Evolutionary conservation across 192 early-diverging fungal species (phyloP).

Genomic region (Pilobolus umbonatus): DNA sequence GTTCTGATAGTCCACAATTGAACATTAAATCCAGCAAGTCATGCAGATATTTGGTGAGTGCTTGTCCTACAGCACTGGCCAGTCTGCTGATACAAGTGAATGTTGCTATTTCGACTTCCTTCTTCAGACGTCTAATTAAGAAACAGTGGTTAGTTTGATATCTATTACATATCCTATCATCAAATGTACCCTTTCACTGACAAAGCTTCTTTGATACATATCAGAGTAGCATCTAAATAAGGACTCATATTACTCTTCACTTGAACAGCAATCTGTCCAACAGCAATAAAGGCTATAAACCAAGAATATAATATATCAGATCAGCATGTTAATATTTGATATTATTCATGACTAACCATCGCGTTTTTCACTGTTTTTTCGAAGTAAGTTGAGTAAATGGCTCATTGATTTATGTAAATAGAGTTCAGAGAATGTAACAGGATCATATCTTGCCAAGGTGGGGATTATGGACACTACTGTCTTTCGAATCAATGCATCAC

Average conservation of each 20-base stretch:
- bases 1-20: slow-evolving; percentile 75
- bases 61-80: slow-evolving; percentile 85
- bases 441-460: slow-evolving; percentile 74
- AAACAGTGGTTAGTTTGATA: background rate
- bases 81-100: slow-evolving; percentile 88
- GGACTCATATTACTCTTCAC: slow-evolving; percentile 73
- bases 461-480: slow-evolving; percentile 86
- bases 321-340: too few species aligned
- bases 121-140: slow-evolving; percentile 45
- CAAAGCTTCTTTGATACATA: slow-evolving; percentile 73
- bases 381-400: slow-evolving; percentile 69
- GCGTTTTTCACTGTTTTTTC: slow-evolving; percentile 62
- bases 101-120: slow-evolving; percentile 57
- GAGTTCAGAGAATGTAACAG: slow-evolving; percentile 59
- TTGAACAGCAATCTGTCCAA: slow-evolving; percentile 80
- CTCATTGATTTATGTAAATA: slow-evolving; percentile 70
- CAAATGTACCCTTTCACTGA: slow-evolving; percentile 56
- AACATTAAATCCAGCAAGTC: slow-evolving; percentile 92
- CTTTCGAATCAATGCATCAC: slow-evolving; percentile 71
- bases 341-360: slow-evolving; percentile 23
- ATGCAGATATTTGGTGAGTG: slow-evolving; percentile 81
- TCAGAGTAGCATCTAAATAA: slow-evolving; percentile 73
- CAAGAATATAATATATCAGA: slow-evolving; percentile 1
- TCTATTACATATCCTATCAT: background rate
- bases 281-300: slow-evolving; percentile 68